Evolutionary conservation across 2,329 filamentous ascomycete genomes (phyloP), one percentile per base, ranked within the genome.

Genomic region (Fusarium sambucinum): DNA sequence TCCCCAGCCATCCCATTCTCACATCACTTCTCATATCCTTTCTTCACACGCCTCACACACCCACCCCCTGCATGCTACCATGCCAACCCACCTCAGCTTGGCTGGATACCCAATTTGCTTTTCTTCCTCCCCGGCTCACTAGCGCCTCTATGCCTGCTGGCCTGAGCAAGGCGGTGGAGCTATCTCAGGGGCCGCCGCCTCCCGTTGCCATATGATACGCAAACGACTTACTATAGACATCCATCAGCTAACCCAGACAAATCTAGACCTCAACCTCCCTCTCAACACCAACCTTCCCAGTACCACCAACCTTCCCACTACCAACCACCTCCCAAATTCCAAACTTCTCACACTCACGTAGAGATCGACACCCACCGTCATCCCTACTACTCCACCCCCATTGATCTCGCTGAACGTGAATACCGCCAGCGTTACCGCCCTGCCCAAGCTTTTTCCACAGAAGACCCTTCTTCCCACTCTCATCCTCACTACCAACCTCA

Each of bases 361-460:
- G 87, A 92, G 81, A 83, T 89, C 77, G 85, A 92, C 79, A 76
- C 75, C 69, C 84, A 84, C 71, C 79, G 80, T 73, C 80, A 82
- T 76, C 78, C 81, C 67, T 80, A 81, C 68, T 80, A 81, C 76
- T 78, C 83, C 74, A 84, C 80, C 73, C 80, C 84, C 72, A 84
- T 90, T 79, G 89, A 91, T 81, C 79, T 86, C 72, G 87, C 87
- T 77, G 89, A 91, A 81, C 87, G 86, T 80, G 84, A 89, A 80
- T 90, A 90, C 79, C 88, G 88, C 76, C 81, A 87, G 77, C 86
- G 86, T 71, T 82, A 84, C 80, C 86, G 87, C 73, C 83, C 85
- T 71, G 80, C 77, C 76, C 73, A 78, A 67, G 72, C 77, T 69
- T 71, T 74, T 70, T 71, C 74, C 68, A 75, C 77, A 54, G 76